Base-by-base conservation (phyloP, 805 yeast species). In the Candida silvatica region DNA sequence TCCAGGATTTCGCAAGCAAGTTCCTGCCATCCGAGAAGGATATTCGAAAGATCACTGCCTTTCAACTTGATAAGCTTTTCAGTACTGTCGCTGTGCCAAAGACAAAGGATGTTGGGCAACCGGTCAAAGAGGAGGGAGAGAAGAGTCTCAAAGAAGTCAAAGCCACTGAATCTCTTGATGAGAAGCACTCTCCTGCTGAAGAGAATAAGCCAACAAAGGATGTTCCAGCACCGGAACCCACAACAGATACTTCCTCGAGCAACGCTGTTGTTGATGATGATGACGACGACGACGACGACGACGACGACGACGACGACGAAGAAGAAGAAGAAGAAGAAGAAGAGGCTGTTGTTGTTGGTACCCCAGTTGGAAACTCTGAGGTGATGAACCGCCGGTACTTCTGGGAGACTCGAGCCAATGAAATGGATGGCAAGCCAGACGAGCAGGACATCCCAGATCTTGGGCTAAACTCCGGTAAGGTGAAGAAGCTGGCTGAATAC, bases 1-100 rank as follows among this genome's bases (percentile, higher is more conserved):
- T 92, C 48, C 69, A 74, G 25, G 81, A 74, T 6, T 90, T 92
- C 59, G 97, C 84, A 40, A 69, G 69, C 29, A 67, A 68, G 16
- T 92, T 71, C 51, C 68, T 90, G 40, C 97, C 97, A 1, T 77
- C 94, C 6, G 97, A 92, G 54, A 84, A 80, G 48, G 98, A 92
- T 66, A 83, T 92, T 45, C 78, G 94, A 4, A 69, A 85, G 42
- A 83, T 92, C 29, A 88, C 98, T 2, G 82, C 95, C 4, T 79
- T 80, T 46, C 97, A 90, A 51, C 62, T 90, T 48, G 75, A 78
- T 40, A 81, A 79, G 44, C 66, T 88, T 32, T 77, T 90, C 45
- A 58, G 73, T 48, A 87, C 54, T 19, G 15, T 35, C 7, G 11
- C 30, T 6, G n/a, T n/a, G n/a, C n/a, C n/a, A n/a, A n/a, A n/a